phyloP scores from a whole-genome alignment of 371 early-diverging fungal genomes.

The Rhizopus stolonifer region DNA sequence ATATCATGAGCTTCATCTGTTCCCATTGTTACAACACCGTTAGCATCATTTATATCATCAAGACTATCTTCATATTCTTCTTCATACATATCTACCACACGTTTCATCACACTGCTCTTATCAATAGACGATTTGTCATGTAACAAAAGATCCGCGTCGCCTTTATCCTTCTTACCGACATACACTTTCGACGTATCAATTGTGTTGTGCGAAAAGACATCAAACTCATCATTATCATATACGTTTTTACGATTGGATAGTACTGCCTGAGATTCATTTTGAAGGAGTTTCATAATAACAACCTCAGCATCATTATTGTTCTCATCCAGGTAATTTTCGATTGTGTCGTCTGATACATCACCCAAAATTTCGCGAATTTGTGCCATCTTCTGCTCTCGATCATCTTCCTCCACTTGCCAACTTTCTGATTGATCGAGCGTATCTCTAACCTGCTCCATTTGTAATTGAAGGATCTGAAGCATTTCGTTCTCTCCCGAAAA shows the following conservation, averaged over 20 bases:
- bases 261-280: constrained; percentile 22
- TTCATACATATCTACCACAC: constrained; percentile 67
- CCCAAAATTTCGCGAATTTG: constrained; percentile 86
- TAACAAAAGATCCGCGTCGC: constrained; percentile 31
- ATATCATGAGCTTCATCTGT: constrained; percentile 38
- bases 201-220: constrained; percentile 64
- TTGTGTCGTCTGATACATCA: constrained; percentile 84
- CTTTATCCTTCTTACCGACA: constrained; percentile 68
- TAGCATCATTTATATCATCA: constrained; percentile 71
- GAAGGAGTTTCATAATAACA: constrained; percentile 73
- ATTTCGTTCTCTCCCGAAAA: constrained; percentile 62
- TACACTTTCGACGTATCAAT: constrained; percentile 68
- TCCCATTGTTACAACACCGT: constrained; percentile 51
- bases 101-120: constrained; percentile 61
- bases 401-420: constrained; percentile 20
- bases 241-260: constrained; percentile 73
- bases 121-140: constrained; percentile 64
- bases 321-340: constrained; percentile 77
- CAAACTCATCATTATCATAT: constrained; percentile 92
- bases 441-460: constrained; percentile 71
- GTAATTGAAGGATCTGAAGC: constrained; percentile 64
- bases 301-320: constrained; percentile 65
- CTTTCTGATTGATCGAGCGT: constrained; percentile 43
- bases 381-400: constrained; percentile 49
- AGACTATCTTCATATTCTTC: constrained; percentile 94